phyloP scores from a whole-genome alignment of 1,139 yeast genomes.

The Zygotorulaspora mrakii region DNA sequence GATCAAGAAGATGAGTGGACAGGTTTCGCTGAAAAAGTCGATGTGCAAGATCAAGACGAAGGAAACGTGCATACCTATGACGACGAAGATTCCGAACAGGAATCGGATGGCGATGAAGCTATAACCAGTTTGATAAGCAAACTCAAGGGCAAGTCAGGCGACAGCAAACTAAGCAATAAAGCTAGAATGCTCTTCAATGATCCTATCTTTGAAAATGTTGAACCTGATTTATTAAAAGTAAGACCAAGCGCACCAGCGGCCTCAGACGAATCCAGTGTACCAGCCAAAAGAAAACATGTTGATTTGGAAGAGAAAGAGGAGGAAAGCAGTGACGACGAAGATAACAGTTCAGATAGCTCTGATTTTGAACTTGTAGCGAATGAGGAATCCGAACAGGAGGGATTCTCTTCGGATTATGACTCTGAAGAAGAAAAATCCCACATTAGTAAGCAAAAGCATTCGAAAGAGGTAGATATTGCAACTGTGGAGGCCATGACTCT shows the following conservation, averaged over 20 bases:
- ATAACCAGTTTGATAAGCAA: constrained; percentile 60
- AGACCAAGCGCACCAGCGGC: no score
- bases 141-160: constrained; percentile 44
- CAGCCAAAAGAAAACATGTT: constrained; percentile 15
- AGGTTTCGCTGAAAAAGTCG: constrained; percentile 57
- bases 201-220: constrained; percentile 65
- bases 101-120: constrained; percentile 64
- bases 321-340: constrained; percentile 28
- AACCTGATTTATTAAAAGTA: constrained; percentile 43
- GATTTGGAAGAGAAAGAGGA: constrained; percentile 17
- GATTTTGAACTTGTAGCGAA: constrained; percentile 57
- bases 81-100: constrained; percentile 36
- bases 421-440: constrained; percentile 47
- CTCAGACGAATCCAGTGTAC: no score
- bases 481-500: constrained; percentile 97
- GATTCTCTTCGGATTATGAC: constrained; percentile 42
- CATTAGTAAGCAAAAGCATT: constrained; percentile 46
- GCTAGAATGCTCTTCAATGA: constrained; percentile 80
- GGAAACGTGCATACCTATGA: constrained; percentile 40
- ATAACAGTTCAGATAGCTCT: constrained; percentile 38
- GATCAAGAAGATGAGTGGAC: constrained; percentile 83
- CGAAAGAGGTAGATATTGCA: constrained; percentile 71
- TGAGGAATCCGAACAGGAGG: constrained; percentile 40
- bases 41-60: constrained; percentile 43
- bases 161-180: constrained; percentile 58